A percentile compares a stretch with the other conserved stretches of the same genome.
phyloP scores from a whole-genome alignment of 345 rosid species.

The Eutrema heterophyllum region DNA sequence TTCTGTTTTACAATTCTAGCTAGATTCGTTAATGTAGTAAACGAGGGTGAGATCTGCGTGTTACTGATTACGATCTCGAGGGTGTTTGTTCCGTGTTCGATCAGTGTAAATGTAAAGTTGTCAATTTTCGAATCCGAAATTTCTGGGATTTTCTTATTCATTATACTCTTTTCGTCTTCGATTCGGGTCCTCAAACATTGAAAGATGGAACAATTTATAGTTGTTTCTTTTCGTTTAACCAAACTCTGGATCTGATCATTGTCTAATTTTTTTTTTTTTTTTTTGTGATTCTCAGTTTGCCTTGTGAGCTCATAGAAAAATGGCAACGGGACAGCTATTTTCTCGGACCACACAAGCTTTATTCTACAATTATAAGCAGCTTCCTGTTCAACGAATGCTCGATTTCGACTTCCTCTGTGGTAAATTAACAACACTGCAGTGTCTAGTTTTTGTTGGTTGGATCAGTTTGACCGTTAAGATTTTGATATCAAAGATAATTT shows the following conservation, averaged over 20 bases:
- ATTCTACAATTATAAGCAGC: conserved; percentile 95
- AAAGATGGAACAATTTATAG: neutral
- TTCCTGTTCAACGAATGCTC: conserved; percentile 98
- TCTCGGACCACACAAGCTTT: conserved; percentile 88
- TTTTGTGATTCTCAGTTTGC: conserved; percentile 33
- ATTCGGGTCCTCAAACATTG: neutral
- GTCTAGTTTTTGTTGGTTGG: neutral
- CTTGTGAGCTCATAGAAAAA: conserved; percentile 23
- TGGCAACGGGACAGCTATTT: conserved; percentile 97
- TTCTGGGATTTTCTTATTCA: neutral
- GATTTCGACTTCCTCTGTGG: conserved; percentile 99
- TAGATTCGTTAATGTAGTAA: conserved; percentile 9
- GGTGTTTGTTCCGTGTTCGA: neutral
- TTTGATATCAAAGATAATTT: neutral
- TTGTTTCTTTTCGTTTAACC: neutral
- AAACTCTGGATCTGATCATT: conserved; percentile 14
- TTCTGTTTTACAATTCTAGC: neutral
- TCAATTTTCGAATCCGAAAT: neutral
- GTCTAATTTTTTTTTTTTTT: neutral
- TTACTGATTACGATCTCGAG: neutral
- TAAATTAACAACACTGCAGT: neutral
- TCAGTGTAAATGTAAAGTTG: conserved; percentile 11
- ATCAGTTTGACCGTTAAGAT: conserved; percentile 3
- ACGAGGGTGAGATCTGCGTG: neutral
- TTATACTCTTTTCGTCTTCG: neutral